Evolutionary conservation across 148 eudicot genomes (phyloP), one percentile per base, ranked within the genome.

Genomic region (Fagopyrum esculentum): DNA sequence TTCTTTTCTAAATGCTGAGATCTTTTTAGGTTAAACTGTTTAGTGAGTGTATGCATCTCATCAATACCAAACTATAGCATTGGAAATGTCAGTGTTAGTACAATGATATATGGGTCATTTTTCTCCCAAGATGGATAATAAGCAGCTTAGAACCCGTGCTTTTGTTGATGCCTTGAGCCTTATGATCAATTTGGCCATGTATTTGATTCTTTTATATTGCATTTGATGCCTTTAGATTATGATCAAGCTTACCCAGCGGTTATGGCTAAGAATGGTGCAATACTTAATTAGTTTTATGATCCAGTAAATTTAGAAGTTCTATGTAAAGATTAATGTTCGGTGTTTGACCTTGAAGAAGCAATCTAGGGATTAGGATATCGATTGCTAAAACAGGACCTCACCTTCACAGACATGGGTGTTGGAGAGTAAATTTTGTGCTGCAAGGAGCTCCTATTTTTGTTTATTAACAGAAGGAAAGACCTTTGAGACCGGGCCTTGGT

Each of bases 21-120:
- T 61, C 15, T n/a, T 61, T 29, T 60, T 61, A 61, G 68, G 68
- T 61, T 61, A 61, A 26, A 3, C 7, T 10, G 4, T 61, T 26
- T 29, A 61, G 44, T 61, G 15, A 43, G 43, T 61, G 68, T 26
- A 26, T 61, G 68, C 68, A 61, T 61, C 68, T 61, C 68, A 61
- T 61, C 43, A 61, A 29, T 61, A 61, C 68, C 13, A 61, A 29
- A 4, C 29, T 29, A 61, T 61, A 61, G 68, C 4, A 61, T 61
- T 40, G 15, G 68, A 10, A 61, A 61, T 6, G 30, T 26, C 44
- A 29, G 5, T 61, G 68, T 29, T 61, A 29, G 68, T 61, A 43
- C 16, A 61, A 61, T 61, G 68, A 29, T 29, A 61, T 29, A 26
- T 10, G 68, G 35, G 30, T 61, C 15, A 61, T 26, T 61, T 61